Evolutionary conservation across 306 rosid species (phyloP), one percentile per base, ranked within the genome.

Genomic region (Arachis stenosperma): DNA sequence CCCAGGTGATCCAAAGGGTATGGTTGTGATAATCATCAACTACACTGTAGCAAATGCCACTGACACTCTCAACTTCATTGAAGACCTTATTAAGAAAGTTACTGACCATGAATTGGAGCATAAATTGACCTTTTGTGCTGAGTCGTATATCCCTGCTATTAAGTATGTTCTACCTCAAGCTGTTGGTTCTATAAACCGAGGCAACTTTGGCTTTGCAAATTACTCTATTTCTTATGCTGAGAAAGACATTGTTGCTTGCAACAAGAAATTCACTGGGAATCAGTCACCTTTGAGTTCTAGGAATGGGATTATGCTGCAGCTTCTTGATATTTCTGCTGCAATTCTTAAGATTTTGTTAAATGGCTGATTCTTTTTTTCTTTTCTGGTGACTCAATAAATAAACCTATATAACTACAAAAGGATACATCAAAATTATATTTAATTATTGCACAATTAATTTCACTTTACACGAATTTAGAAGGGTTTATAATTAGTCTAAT

Each of bases 141-240:
- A 92, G 69, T 67, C 89, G 42, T 92, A 88, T 62, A 90, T 92
- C 9, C 98, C 92, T 2, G 79, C 85, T 8, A 96, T 92, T 69
- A 92, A 82, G 51, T 92, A 82, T 62, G 90, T 71, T 76, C 82
- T 92, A 0, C 96, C 98, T 5, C 94, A 92, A 63, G 93, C 96
- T 2, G 88, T 89, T 74, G 90, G 90, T 48, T 92, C 96, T 3
- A 66, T 92, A 67, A 65, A 2, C 6, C 83, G 80, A 47, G 89
- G 89, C 41, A 63, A 81, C 57, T 92, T 75, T 73, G 90, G 90
- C 30, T 89, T 92, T 78, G 96, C 96, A 5, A 84, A 73, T 66
- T 88, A 85, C 69, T 88, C 89, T 30, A 80, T 92, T 11, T 42
- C 87, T 58, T 94, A 92, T 83, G 89, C 84, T 29, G 86, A 82